Conservation (phyloP, 495 filamentous ascomycete genomes). For the Xylaria sp. region DNA sequence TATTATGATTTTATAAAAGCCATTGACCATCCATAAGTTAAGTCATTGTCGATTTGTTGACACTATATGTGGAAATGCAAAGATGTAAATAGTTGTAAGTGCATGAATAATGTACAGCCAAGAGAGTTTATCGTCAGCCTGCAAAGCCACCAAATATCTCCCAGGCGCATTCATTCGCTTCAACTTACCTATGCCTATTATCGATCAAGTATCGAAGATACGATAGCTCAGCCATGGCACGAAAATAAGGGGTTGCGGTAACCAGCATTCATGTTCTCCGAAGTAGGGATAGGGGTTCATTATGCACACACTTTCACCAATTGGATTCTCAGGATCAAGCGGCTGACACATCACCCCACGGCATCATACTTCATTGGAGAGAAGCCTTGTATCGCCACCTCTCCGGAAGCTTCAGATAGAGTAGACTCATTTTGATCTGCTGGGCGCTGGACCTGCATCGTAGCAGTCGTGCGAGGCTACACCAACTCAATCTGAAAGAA, state of each 20-base stretch:
- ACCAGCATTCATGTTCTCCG: not conserved
- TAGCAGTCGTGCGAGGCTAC: conserved; percentile 22
- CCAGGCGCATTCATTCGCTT: not conserved
- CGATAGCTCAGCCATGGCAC: not conserved
- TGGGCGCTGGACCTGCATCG: not conserved
- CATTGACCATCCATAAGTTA: not conserved
- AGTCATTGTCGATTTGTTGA: not conserved
- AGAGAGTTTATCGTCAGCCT: not conserved
- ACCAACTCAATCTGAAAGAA: not conserved
- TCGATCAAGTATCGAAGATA: not conserved
- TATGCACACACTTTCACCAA: not conserved
- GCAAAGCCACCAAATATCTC: not conserved
- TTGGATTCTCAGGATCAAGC: not conserved
- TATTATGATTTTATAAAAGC: not conserved
- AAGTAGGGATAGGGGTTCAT: not conserved
- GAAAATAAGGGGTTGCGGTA: conserved; percentile 14
- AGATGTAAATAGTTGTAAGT: too few relatives aligned
- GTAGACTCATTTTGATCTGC: not conserved
- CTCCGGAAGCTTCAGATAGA: not conserved
- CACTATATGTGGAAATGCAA: not conserved
- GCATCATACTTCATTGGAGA: not conserved
- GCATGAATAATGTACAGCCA: too few relatives aligned
- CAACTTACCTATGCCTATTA: not conserved
- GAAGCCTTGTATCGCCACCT: not conserved
- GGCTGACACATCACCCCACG: not conserved